Evolutionary conservation across 805 yeast genomes (phyloP), one percentile per base, ranked within the genome.

Genomic region (Saccharomycopsis olivae): DNA sequence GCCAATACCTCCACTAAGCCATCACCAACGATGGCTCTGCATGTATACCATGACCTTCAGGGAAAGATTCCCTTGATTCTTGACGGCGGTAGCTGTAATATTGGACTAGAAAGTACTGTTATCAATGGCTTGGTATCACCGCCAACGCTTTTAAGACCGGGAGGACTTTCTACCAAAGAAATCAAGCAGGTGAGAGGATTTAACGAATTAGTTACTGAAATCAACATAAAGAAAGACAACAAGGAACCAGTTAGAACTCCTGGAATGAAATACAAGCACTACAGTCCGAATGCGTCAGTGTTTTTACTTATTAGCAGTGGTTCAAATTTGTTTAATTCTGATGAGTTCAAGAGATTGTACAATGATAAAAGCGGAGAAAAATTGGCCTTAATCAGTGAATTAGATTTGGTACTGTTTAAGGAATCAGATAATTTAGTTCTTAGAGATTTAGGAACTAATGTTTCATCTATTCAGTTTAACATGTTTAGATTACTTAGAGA

Each of bases 1-100:
- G 98, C 98, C 2, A 92, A 92, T 58, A 89, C 96, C 1, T 86
- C 96, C 1, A 92, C 98, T 0, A 65, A 86, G 37, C 98, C 98
- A 1, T 82, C 95, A 15, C 96, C 97, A 1, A 92, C 98, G 0
- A 53, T 68, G 25, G 97, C 98, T 1, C 59, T 68, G 8, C 98
- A 92, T 56, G 98, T 92, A 0, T 72, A 61, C 49, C 74, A 75
- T 52, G 98, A 92, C 54, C 59, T 92, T 39, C 53, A 81, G 1
- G 89, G 87, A 1, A 74, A 69, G 46, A 85, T 92, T 11, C 95
- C 96, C 0, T 54, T 77, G 21, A 84, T 92, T 41, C 52, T 92
- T 20, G 98, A 92, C 54, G 98, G 98, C 16, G 98, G 98, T 0
- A 54, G 79, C 1, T 83, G 94, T 46, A 56, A 69, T 13, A 94